A percentile compares a stretch with the other conserved stretches of the same genome.
These are phyloP conservation scores for Lachnellula occidentalis DNA, from an alignment of 2,329 filamentous ascomycete species.

Conservation along the genomic window DNA sequence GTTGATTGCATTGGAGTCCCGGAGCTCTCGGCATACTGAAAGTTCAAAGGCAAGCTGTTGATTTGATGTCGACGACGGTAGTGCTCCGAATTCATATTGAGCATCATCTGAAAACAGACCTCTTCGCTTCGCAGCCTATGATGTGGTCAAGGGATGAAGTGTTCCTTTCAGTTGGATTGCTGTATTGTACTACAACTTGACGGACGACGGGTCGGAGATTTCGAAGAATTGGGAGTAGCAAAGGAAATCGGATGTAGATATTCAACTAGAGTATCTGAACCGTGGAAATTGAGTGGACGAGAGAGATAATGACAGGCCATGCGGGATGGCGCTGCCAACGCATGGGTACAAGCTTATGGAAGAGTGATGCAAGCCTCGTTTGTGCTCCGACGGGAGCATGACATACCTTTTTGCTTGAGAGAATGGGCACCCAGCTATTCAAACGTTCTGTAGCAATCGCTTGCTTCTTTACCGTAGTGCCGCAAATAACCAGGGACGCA, in stretches of 20 bases:
- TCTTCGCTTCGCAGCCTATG: slow-evolving; percentile 10
- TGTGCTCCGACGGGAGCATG: slow-evolving; percentile 25
- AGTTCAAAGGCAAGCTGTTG: slow-evolving; percentile 18
- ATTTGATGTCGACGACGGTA: slow-evolving; percentile 20
- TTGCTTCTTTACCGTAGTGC: slow-evolving; percentile 13
- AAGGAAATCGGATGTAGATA: slow-evolving; percentile 29
- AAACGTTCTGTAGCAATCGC: slow-evolving; percentile 24
- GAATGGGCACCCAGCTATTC: slow-evolving; percentile 9
- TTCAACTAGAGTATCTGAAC: slow-evolving; percentile 21
- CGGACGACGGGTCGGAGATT: slow-evolving; percentile 23
- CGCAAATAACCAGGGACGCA: slow-evolving; percentile 10
- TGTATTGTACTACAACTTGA: slow-evolving; percentile 25
- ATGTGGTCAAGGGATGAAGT: slow-evolving; percentile 23
- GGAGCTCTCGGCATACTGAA: slow-evolving; percentile 19
- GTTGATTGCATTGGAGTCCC: slow-evolving; percentile 14
- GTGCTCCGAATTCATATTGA: slow-evolving; percentile 25
- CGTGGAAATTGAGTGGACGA: slow-evolving; percentile 16
- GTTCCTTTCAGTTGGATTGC: slow-evolving; percentile 23
- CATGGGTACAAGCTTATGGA: slow-evolving; percentile 26
- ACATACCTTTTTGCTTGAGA: slow-evolving; percentile 8
- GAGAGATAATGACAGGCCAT: slow-evolving; percentile 20
- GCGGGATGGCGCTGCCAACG: slow-evolving; percentile 29
- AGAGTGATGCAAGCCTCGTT: slow-evolving; percentile 27
- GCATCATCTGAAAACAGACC: slow-evolving; percentile 16
- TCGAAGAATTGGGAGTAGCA: slow-evolving; percentile 27